Base-by-base conservation (phyloP, 331 rosid species). In the Malus hybrid region DNA sequence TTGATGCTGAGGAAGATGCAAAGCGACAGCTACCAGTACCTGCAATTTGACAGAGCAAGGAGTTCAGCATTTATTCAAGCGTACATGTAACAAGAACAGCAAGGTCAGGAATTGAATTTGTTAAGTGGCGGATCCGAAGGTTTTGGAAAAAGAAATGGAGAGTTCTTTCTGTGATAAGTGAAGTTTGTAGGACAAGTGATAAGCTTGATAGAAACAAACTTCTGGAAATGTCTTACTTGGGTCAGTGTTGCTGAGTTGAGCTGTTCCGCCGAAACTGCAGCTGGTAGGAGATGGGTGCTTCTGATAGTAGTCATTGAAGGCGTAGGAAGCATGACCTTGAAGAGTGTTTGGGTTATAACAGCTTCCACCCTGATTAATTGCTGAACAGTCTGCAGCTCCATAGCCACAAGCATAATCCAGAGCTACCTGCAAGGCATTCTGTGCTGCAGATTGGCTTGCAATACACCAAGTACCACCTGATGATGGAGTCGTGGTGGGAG, bases 381-480 rank as follows among this genome's bases (percentile, higher is more conserved):
- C 79, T 9, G 95, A 82, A 71, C 99, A 94, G 76, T 91, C 96
- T 69, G 97, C 85, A 56, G 90, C 92, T 59, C 99, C 95, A 69
- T 85, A 83, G 65, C 99, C 97, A 76, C 99, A 91, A 57, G 96
- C 99, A 70, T 94, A 91, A 80, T 91, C 97, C 62, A 94, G 87
- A 74, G 99, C 99, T 70, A 80, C 92, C 83, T 90, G 97, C 39
- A 92, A 77, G 64, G 87, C 92, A 39, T 87, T 86, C 60, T 88
- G 91, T 34, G 97, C 81, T 77, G 96, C 85, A 29, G 87, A 28
- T 63, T 80, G 86, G 69, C 66, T 88, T 72, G 96, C 97, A 75
- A 87, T 76, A 79, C 99, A 94, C 99, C 99, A 94, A 71, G 82
- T 70, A 42, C 90, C 92, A 14, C 95, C 88, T 31, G 88, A 73